Conservation (phyloP, 305 asterid genomes). For the Solanum hybrid region DNA sequence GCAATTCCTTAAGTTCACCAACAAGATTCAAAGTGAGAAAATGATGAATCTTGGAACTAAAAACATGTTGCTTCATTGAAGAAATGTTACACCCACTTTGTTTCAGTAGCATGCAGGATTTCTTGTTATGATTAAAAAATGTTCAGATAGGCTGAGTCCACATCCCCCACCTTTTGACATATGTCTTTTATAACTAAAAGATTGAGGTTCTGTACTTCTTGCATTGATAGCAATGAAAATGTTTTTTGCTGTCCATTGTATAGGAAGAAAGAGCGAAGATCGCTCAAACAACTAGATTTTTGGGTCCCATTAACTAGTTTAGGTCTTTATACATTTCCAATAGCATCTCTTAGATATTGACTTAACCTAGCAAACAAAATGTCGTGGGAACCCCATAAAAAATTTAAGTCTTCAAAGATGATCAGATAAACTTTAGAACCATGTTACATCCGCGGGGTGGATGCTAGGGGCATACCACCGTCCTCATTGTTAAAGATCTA, state of each 20-base stretch:
- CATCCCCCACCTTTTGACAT: not conserved
- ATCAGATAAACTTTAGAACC: not conserved
- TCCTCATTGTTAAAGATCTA: not conserved
- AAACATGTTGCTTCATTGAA: not conserved
- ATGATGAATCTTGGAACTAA: not conserved
- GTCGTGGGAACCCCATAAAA: not conserved
- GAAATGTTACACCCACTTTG: not conserved
- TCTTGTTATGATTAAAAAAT: not conserved
- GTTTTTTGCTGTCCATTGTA: not conserved
- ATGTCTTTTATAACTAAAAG: not conserved
- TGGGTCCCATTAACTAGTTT: not conserved
- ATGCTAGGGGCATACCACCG: not conserved
- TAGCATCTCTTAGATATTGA: not conserved
- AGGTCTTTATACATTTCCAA: not conserved
- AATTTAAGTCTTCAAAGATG: not conserved
- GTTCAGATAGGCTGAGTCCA: not conserved
- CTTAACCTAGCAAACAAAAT: not conserved
- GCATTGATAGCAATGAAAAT: not conserved
- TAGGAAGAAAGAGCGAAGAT: not conserved
- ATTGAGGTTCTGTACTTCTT: not conserved
- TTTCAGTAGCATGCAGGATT: not conserved
- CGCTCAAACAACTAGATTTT: not conserved
- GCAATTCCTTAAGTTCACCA: not conserved
- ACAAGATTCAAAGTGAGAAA: not conserved
- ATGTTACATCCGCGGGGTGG: not conserved